Percentiles rank a stretch among this genome's conserved stretches.
Conservation (phyloP, 495 filamentous ascomycete genomes). For the Penicillium manginii region DNA sequence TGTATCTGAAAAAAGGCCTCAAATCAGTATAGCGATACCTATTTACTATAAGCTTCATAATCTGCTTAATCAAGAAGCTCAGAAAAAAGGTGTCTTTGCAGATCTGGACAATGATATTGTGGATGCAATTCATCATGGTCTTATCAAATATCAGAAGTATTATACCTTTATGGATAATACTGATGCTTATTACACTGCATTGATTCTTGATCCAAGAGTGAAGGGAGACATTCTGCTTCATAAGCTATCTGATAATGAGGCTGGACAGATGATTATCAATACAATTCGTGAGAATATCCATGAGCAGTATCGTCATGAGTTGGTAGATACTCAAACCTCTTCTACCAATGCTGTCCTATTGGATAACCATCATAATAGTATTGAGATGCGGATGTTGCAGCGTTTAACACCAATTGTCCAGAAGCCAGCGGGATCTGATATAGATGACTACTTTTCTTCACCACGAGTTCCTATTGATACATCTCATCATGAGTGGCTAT, state of each 20-base stretch:
- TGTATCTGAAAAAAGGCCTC: not conserved
- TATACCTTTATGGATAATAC: constrained; percentile 18
- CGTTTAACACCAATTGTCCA: not conserved
- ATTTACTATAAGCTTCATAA: not conserved
- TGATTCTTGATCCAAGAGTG: constrained; percentile 7
- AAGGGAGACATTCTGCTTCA: constrained; percentile 13
- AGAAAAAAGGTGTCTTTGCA: constrained; percentile 5
- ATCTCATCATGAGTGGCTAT: constrained; percentile 6
- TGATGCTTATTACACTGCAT: constrained; percentile 17
- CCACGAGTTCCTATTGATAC: not conserved
- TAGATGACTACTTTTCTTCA: constrained; percentile 9
- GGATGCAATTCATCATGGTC: constrained; percentile 8
- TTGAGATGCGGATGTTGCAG: not conserved
- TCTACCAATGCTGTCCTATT: not conserved
- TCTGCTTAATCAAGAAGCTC: constrained; percentile 1
- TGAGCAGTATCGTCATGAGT: not conserved
- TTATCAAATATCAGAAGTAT: constrained; percentile 22
- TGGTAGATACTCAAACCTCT: not conserved
- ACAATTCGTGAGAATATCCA: not conserved
- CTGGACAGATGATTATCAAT: constrained; percentile 1
- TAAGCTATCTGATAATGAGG: constrained; percentile 7
- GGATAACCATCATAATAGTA: not conserved
- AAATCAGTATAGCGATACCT: not conserved
- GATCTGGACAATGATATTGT: constrained; percentile 13
- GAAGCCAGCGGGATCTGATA: constrained; percentile 2